phyloP scores from a whole-genome alignment of 1,284 basidiomycete genomes.

The Apiotrichum gracile region DNA sequence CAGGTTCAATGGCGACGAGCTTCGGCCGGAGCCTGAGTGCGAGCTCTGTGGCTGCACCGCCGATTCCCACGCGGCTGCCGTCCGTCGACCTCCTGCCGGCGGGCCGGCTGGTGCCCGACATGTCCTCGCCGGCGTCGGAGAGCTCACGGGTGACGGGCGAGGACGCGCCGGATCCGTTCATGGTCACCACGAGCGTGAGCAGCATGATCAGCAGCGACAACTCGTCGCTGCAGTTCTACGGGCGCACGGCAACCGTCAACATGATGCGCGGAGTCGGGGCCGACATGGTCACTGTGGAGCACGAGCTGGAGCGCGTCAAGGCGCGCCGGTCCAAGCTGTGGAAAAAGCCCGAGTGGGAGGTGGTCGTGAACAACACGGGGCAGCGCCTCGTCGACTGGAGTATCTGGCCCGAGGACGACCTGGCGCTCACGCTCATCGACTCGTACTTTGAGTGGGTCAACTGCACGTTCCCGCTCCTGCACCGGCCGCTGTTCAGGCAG shows the following conservation, averaged over 20 bases:
- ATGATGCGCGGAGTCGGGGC: background rate
- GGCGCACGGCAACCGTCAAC: background rate
- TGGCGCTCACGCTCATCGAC: slow-evolving; percentile 58
- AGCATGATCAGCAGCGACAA: background rate
- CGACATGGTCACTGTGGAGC: background rate
- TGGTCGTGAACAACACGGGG: slow-evolving; percentile 31
- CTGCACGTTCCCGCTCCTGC: slow-evolving; percentile 62
- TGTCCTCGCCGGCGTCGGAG: background rate
- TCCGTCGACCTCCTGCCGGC: background rate
- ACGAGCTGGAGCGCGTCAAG: background rate
- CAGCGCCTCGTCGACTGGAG: slow-evolving; percentile 26
- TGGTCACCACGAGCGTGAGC: background rate
- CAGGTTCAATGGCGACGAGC: background rate
- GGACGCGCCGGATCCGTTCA: background rate
- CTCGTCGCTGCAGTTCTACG: background rate
- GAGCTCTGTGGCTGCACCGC: background rate
- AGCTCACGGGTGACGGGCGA: background rate
- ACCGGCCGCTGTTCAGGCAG: slow-evolving; percentile 65
- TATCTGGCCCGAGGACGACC: slow-evolving; percentile 50
- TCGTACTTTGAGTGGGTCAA: slow-evolving; percentile 64
- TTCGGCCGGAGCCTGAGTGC: background rate
- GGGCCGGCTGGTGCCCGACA: background rate
- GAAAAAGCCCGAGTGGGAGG: slow-evolving; percentile 41
- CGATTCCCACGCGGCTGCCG: background rate
- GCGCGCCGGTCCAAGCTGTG: slow-evolving; percentile 32